Percentiles rank a stretch among this genome's conserved stretches.
phyloP scores from a whole-genome alignment of 2,329 filamentous ascomycete species.

The Parastagonospora avenae region DNA sequence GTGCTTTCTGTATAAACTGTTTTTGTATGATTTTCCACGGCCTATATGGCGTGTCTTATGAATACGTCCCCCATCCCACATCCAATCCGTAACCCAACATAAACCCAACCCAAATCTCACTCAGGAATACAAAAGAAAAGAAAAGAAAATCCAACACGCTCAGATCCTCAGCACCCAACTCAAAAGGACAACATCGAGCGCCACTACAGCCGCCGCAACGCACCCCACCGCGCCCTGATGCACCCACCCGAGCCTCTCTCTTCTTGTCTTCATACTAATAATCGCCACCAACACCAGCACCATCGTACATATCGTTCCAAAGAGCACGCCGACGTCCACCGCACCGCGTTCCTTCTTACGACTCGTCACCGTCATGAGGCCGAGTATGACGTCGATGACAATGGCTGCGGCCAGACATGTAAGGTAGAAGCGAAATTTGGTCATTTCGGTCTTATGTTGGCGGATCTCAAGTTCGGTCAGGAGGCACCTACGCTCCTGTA shows the following conservation, averaged over 20 bases:
- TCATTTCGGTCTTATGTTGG: slow-evolving; percentile 41
- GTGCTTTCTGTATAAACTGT: slow-evolving; percentile 2
- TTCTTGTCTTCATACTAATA: slow-evolving; percentile 38
- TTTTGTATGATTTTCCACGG: background rate
- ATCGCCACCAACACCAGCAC: slow-evolving; percentile 42
- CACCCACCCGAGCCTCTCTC: slow-evolving; percentile 36
- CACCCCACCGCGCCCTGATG: slow-evolving; percentile 37
- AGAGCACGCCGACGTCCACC: slow-evolving; percentile 73
- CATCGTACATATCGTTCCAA: slow-evolving; percentile 71
- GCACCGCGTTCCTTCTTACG: slow-evolving; percentile 70
- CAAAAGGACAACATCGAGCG: slow-evolving; percentile 36
- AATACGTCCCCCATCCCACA: background rate
- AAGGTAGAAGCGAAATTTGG: slow-evolving; percentile 48
- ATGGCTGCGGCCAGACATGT: slow-evolving; percentile 64
- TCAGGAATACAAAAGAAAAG: background rate
- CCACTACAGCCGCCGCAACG: slow-evolving; percentile 30
- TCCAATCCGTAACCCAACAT: background rate
- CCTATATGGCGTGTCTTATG: background rate
- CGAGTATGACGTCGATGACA: slow-evolving; percentile 67
- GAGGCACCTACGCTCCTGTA: slow-evolving; percentile 55
- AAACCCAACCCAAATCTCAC: background rate
- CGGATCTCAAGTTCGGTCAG: slow-evolving; percentile 36
- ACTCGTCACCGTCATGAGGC: slow-evolving; percentile 70
- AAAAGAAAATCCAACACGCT: background rate
- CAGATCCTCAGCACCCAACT: slow-evolving; percentile 27